These are phyloP conservation scores for Cyberlindnera suaveolens DNA, from an alignment of 805 yeast genomes.

Conservation along the genomic window DNA sequence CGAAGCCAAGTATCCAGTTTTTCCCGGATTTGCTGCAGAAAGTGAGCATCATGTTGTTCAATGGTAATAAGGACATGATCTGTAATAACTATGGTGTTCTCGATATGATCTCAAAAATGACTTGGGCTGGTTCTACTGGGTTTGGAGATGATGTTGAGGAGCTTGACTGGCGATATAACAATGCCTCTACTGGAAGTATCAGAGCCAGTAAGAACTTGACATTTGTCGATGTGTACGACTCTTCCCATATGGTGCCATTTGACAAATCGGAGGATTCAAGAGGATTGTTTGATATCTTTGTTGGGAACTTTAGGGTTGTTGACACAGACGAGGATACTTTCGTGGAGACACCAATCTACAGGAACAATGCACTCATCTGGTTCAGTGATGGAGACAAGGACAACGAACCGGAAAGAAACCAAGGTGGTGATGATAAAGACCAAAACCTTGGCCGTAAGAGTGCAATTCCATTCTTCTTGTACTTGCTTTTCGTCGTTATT, in stretches of 20 bases:
- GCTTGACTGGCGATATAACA: conserved; percentile 43
- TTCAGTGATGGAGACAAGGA: conserved; percentile 5
- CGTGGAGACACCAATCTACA: conserved; percentile 23
- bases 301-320: conserved; percentile 18
- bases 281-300: conserved; percentile 56
- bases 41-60: conserved; percentile 63
- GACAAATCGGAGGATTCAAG: conserved; percentile 68
- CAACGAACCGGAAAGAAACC: not conserved
- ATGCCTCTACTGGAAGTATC: conserved; percentile 35
- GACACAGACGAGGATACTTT: conserved; percentile 10
- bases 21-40: conserved; percentile 59
- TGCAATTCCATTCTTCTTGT: conserved; percentile 20
- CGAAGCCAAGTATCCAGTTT: conserved; percentile 56
- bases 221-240: conserved; percentile 61
- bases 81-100: conserved; percentile 81
- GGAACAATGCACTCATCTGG: conserved; percentile 3
- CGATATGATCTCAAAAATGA: conserved; percentile 51
- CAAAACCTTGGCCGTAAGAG: conserved; percentile 10
- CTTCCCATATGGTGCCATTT: conserved; percentile 93
- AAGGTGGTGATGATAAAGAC: conserved; percentile 1
- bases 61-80: conserved; percentile 84
- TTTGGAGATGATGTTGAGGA: conserved; percentile 21
- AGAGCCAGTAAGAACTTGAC: conserved; percentile 67
- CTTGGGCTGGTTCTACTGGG: conserved; percentile 53
- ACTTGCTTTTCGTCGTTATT: conserved; percentile 13